Evolutionary conservation across 106 monocot genomes (phyloP), one percentile per base, ranked within the genome.

Genomic region (Agapanthus africanus): DNA sequence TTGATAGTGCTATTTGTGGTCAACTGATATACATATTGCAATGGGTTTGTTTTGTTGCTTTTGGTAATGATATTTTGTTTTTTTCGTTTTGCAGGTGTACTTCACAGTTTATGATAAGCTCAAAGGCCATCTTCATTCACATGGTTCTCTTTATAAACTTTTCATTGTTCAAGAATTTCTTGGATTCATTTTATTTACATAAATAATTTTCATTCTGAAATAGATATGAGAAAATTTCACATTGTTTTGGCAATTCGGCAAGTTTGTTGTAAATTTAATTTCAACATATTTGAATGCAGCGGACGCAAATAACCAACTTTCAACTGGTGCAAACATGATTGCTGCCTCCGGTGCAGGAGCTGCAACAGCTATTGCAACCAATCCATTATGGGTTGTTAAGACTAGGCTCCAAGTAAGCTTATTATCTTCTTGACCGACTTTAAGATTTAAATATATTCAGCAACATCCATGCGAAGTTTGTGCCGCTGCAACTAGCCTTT

Each of bases 351-450:
- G 86, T 59, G 95, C 95, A 65, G 95, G 95, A 63, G 90, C 86
- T 76, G 86, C 88, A 72, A 91, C 95, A 70, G 77, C 95, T 69
- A 64, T 84, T 77, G 67, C 73, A 33, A 97, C 91, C 21, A 97
- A 91, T 82, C 95, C 95, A 49, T 72, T 97, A 57, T 97, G 95
- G 95, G 95, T 97, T 76, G 86, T 97, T 9, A 97, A 97, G 72
- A 97, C 95, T 26, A 86, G 95, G 77, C 82, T 97, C 23, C 95
- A 97, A 79, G 95, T 88, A 81, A 73, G 80, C 52, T 26, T 70
- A 37, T 62, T 11, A 64, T 39, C 4, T 39, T 39, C 25, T 39
- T 64, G 5, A 18, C 26, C 39, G 39, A 39, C 64, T 25, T 61
- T 9, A 23, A 23, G 9, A 0, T 61, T 18, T 33, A 34, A 16